Conservation (phyloP, 257 asterid genomes). For the Scutellaria galericulata region DNA sequence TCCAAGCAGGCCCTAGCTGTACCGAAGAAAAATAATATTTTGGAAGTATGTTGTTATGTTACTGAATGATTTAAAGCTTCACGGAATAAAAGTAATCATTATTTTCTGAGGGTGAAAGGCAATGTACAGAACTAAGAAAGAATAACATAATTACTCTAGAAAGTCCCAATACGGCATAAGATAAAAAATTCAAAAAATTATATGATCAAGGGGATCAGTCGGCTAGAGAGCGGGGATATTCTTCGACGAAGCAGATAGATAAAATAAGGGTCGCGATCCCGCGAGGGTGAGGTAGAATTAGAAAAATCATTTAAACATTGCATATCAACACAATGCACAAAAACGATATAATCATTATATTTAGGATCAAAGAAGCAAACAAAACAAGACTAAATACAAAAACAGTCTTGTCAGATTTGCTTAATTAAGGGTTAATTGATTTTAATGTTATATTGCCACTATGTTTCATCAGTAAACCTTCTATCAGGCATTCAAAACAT, state of each 20-base stretch:
- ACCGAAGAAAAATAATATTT: slow-evolving; percentile 25
- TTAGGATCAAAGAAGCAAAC: neutral
- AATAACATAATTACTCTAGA: neutral
- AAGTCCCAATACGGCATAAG: neutral
- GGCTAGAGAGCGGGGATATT: too few species aligned
- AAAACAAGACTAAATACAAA: neutral
- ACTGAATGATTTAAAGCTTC: neutral
- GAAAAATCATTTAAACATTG: too few species aligned
- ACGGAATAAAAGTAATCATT: slow-evolving; percentile 1
- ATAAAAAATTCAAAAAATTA: neutral
- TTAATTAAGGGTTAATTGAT: neutral
- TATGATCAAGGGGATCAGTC: too few species aligned
- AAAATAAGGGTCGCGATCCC: too few species aligned
- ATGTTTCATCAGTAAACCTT: neutral
- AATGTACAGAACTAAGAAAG: neutral
- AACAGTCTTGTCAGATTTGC: neutral
- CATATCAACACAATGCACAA: neutral
- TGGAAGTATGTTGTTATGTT: neutral
- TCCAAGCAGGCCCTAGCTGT: slow-evolving; percentile 85
- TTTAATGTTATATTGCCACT: neutral
- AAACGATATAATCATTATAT: neutral
- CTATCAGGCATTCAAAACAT: neutral
- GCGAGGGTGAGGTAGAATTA: too few species aligned
- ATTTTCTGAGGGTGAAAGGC: neutral
- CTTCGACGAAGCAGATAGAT: too few species aligned